These are phyloP conservation scores for Linnemannia schmuckeri DNA, from an alignment of 192 early-diverging fungal species.

Conservation along the genomic window DNA sequence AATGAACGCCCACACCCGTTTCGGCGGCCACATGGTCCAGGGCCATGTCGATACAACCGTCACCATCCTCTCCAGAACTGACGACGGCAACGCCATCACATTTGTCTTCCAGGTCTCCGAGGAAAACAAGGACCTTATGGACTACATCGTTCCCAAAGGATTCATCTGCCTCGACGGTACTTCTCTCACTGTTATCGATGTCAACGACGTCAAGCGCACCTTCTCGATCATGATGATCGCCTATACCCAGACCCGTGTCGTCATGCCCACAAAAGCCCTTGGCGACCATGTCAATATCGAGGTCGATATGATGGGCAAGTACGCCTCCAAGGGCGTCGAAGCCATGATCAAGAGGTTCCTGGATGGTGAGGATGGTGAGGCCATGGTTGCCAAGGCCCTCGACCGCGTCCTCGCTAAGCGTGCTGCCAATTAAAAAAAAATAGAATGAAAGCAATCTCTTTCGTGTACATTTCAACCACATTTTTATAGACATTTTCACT, in stretches of 20 bases:
- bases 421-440: slow-evolving; percentile 7
- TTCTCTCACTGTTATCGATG: slow-evolving; percentile 93
- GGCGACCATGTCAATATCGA: slow-evolving; percentile 93
- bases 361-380: slow-evolving; percentile 55
- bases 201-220: slow-evolving; percentile 77
- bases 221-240: slow-evolving; percentile 98
- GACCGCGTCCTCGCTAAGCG: slow-evolving; percentile 54
- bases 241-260: slow-evolving; percentile 88
- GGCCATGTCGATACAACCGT: slow-evolving; percentile 95
- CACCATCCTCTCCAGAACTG: slow-evolving; percentile 75
- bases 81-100: slow-evolving; percentile 90
- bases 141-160: slow-evolving; percentile 95
- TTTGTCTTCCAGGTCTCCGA: slow-evolving; percentile 69
- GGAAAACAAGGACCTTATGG: slow-evolving; percentile 71
- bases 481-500: neutral
- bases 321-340: slow-evolving; percentile 81
- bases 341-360: slow-evolving; percentile 75
- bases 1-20: slow-evolving; percentile 85
- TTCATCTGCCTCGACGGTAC: slow-evolving; percentile 95
- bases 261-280: slow-evolving; percentile 78
- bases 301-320: slow-evolving; percentile 98
- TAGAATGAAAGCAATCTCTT: neutral
- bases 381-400: slow-evolving; percentile 39
- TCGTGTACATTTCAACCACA: neutral
- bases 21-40: slow-evolving; percentile 97